These are phyloP conservation scores for Epichloe sibirici DNA, from an alignment of 2,329 filamentous ascomycete species.

Conservation along the genomic window DNA sequence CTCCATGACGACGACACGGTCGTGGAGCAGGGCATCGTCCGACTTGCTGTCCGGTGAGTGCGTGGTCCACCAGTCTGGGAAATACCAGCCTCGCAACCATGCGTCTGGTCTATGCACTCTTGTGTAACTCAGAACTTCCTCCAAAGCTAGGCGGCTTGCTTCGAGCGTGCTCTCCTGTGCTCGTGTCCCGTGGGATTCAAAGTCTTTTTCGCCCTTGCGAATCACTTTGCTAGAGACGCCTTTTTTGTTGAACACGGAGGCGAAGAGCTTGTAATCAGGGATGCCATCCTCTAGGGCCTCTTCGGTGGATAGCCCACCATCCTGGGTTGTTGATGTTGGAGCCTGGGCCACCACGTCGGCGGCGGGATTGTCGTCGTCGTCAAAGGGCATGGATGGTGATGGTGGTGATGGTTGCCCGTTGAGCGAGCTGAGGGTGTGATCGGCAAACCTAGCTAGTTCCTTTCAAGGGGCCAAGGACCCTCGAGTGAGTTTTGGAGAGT, in stretches of 20 bases:
- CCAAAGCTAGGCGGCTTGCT: conserved; percentile 75
- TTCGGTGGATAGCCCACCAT: conserved; percentile 27
- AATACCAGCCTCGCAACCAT: conserved; percentile 61
- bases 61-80: conserved; percentile 44
- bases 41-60: conserved; percentile 9
- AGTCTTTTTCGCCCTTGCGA: conserved; percentile 92
- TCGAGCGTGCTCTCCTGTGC: conserved; percentile 69
- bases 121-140: conserved; percentile 69
- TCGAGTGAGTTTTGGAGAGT: background rate
- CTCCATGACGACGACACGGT: conserved; percentile 55
- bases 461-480: background rate
- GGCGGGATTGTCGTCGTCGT: conserved; percentile 31
- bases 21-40: conserved; percentile 20
- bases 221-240: conserved; percentile 51
- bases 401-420: background rate
- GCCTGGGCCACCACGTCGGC: conserved; percentile 9
- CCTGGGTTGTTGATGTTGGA: conserved; percentile 12
- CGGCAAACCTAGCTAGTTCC: background rate
- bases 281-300: conserved; percentile 64
- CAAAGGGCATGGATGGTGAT: conserved; percentile 24
- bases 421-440: background rate
- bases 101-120: conserved; percentile 58
- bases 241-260: conserved; percentile 37
- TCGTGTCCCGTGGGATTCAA: conserved; percentile 80
- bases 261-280: conserved; percentile 73